Evolutionary conservation across 2,329 filamentous ascomycete genomes (phyloP).

Genomic region (Xylariaceae sp.): DNA sequence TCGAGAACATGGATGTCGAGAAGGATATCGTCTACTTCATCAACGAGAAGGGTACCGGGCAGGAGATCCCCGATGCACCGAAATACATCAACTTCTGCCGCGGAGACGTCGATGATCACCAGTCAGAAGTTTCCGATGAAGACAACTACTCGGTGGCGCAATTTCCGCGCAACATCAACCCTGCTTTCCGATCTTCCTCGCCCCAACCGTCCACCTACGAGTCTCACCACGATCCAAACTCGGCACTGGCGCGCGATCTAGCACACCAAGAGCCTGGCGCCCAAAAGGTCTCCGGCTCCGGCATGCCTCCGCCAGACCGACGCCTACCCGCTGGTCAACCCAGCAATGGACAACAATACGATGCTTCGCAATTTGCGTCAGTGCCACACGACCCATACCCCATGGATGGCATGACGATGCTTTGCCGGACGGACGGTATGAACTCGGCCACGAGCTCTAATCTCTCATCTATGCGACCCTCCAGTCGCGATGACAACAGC

Average conservation of each 20-base stretch:
- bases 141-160: slow-evolving; percentile 91
- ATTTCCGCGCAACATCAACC: slow-evolving; percentile 91
- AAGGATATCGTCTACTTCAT: slow-evolving; percentile 91
- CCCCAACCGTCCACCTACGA: slow-evolving; percentile 90
- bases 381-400: slow-evolving; percentile 92
- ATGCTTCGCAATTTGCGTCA: slow-evolving; percentile 53
- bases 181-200: slow-evolving; percentile 89
- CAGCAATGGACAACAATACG: slow-evolving; percentile 31
- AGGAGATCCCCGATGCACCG: slow-evolving; percentile 93
- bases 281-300: slow-evolving; percentile 34
- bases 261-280: slow-evolving; percentile 45
- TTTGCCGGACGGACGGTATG: slow-evolving; percentile 68
- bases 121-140: slow-evolving; percentile 70
- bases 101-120: slow-evolving; percentile 72
- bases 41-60: slow-evolving; percentile 78
- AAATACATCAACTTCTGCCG: slow-evolving; percentile 99
- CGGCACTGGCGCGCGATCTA: slow-evolving; percentile 62
- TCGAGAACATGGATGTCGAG: slow-evolving; percentile 94
- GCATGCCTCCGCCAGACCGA: slow-evolving; percentile 7
- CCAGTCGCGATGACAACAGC: slow-evolving; percentile 81
- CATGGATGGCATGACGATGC: slow-evolving; percentile 94
- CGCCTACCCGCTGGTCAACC: slow-evolving; percentile 3
- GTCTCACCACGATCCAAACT: slow-evolving; percentile 83
- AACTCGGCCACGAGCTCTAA: slow-evolving; percentile 41
- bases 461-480: slow-evolving; percentile 48